Evolutionary conservation across 768 basidiomycete species (phyloP), one percentile per base, ranked within the genome.

Genomic region (Kwoniella dejecticola): DNA sequence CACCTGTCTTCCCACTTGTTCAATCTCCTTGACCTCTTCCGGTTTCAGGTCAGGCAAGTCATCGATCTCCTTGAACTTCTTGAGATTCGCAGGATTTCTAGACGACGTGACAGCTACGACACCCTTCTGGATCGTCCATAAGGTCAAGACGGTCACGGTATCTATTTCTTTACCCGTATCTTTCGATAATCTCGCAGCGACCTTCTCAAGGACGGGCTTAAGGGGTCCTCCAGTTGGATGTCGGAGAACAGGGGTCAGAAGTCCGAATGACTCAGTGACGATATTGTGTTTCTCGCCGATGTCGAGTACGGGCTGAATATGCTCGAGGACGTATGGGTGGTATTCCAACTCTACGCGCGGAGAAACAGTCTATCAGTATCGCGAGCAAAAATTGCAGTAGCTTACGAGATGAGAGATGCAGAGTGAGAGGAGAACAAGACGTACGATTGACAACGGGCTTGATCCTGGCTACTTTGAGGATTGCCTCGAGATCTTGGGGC

Each of bases 21-120:
- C 74, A 44, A 80, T 78, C 70, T 80, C 75, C 15, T 70, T 53
- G 19, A 79, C 67, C 70, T 80, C 79, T 33, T 74, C 75, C 23
- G 31, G 12, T 3, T 58, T 69, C 53, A 78, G 52, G 23, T 71
- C 66, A 8, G 68, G 66, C 36, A 74, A 44, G 3, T 27, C 10
- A 19, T 68, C 67, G 4, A 69, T 64, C 17, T 46, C 55, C 3
- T 63, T 64, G 15, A 77, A 46, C 66, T 72, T 73, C 38, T 67
- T 36, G 41, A 79, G 65, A 24, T 61, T 65, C 0, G 55, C 74
- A 6, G 61, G 50, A n/a, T 77, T 77, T 0, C 50, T 64, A 0
- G 60, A 57, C 12, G 75, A 64, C 0, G 74, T 76, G 17, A 79
- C 69, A 8, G 66, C 74, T 10, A 76, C 67, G 19, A 67, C 71